Percentiles rank a stretch among this genome's conserved stretches.
These are phyloP conservation scores for Hansenula anomala DNA, from an alignment of 1,139 yeast genomes.

Conservation along the genomic window DNA sequence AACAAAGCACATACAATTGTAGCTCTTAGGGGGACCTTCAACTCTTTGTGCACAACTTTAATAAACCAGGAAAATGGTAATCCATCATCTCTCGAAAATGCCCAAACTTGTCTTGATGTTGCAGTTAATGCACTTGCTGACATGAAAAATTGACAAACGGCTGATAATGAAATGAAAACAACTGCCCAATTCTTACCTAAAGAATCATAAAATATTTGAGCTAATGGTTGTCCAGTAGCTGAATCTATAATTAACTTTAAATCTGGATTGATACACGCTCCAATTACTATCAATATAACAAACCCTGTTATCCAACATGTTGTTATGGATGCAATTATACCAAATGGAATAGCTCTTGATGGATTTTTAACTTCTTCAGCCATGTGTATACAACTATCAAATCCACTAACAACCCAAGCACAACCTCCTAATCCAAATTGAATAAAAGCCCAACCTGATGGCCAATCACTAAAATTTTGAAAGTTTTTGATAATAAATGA, in stretches of 20 bases:
- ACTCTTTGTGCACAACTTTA: neutral
- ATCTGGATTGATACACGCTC: neutral
- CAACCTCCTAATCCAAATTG: neutral
- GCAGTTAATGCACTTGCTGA: neutral
- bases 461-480: neutral
- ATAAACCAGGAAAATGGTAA: neutral
- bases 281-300: neutral
- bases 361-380: neutral
- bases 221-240: neutral
- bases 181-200: neutral
- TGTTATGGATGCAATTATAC: neutral
- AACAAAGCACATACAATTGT: neutral
- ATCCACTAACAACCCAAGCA: neutral
- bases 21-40: neutral
- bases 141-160: neutral
- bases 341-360: neutral
- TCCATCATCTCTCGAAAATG: neutral
- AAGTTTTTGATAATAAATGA: neutral
- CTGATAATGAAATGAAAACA: neutral
- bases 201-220: neutral
- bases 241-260: neutral
- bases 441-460: neutral
- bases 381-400: neutral
- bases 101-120: neutral
- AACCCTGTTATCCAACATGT: neutral